Conservation (phyloP, 148 eudicot species). For the Fagopyrum esculentum region DNA sequence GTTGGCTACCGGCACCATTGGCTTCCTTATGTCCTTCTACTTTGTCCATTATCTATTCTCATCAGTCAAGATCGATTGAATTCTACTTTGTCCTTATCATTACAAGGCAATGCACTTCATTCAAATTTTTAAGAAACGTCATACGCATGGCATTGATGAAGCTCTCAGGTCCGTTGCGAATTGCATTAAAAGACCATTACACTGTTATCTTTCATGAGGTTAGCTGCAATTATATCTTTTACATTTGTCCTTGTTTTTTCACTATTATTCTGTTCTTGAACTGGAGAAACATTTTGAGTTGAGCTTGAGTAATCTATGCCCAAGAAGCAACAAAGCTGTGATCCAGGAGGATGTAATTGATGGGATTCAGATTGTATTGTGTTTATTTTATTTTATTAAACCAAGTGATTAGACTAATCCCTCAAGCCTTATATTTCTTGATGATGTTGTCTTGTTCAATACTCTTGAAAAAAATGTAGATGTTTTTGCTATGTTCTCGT, state of each 20-base stretch:
- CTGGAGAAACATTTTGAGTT: conserved; percentile 7
- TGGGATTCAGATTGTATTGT: conserved; percentile 1
- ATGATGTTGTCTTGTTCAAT: neutral
- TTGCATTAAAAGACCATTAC: neutral
- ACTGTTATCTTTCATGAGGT: conserved; percentile 8
- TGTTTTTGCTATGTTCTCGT: neutral
- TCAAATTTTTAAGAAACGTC: neutral
- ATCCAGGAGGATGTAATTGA: conserved; percentile 12
- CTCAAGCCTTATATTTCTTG: neutral
- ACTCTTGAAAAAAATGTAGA: neutral
- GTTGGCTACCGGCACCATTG: conserved; percentile 13
- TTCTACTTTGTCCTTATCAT: neutral
- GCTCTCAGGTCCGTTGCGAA: conserved; percentile 3
- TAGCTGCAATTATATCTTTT: conserved; percentile 9
- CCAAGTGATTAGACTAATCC: neutral
- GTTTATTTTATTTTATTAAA: conserved; percentile 1
- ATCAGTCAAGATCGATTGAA: conserved; percentile 15
- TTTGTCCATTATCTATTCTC: conserved; percentile 15
- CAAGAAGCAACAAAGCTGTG: neutral
- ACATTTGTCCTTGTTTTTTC: neutral
- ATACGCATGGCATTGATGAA: neutral
- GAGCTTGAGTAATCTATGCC: neutral
- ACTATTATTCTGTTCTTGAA: neutral
- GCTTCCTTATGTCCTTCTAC: conserved; percentile 12
- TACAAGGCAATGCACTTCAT: neutral